Evolutionary conservation across 2,329 filamentous ascomycete genomes (phyloP), one percentile per base, ranked within the genome.

Genomic region (Aspergillus eucalypticola): DNA sequence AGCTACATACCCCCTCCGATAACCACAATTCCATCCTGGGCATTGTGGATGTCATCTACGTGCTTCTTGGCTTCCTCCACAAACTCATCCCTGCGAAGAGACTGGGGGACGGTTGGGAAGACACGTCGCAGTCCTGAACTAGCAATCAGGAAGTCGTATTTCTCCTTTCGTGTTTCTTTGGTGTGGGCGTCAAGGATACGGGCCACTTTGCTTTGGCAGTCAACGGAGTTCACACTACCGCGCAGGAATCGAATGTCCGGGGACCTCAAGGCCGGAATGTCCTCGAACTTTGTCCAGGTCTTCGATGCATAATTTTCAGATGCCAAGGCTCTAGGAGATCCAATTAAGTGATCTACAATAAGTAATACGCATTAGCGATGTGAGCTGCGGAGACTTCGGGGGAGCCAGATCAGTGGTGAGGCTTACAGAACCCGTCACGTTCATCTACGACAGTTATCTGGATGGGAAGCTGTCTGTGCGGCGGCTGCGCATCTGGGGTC

Each of bases 371-470:
- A 25, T 25, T 23, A 13, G 0, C 32, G 4, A 35, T 11, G 32
- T 25, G 5, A 8, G 4, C 19, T 19, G 13, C 23, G 2, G 15
- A 13, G n/a, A 25, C 8, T 19, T 19, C 51, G 7, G n/a, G n/a
- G 32, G 15, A 5, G n/a, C n/a, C 11, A 32, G 46, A 32, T 29
- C 15, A 17, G 39, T 3, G 15, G 6, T 13, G 7, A 42, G 25
- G 41, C 65, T 19, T 79, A 92, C 90, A 92, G 73, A 87, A 92
- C n/a, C 90, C 90, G 79, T 93, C 90, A n/a, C 89, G 81, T 74
- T 92, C 89, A 68, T 93, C 90, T 23, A 91, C 86, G 21, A 93
- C 83, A 21, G 88, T 92, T 54, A 93, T 87, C 39, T 91, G 83
- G 13, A 91, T 75, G 1, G 85, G 81, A 48, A 88, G 79, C 23